These are phyloP conservation scores for Podaxis pistillaris DNA, from an alignment of 768 basidiomycete genomes.

Conservation along the genomic window DNA sequence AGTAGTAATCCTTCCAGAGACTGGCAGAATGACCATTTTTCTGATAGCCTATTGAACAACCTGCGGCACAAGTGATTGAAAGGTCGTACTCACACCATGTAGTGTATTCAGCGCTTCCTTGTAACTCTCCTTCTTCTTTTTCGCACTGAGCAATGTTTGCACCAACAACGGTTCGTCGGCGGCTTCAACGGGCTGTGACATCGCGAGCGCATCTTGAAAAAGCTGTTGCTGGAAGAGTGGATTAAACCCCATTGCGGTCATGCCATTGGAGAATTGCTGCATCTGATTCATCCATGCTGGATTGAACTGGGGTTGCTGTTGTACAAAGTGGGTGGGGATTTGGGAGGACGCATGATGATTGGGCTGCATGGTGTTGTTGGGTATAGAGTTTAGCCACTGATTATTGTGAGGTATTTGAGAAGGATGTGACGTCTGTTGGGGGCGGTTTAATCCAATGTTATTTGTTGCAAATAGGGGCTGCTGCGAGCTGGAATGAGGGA, in stretches of 20 bases:
- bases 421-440: conserved; percentile 9
- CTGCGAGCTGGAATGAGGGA: conserved; percentile 1
- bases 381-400: conserved; percentile 8
- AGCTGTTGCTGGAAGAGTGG: conserved; percentile 51
- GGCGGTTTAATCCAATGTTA: conserved; percentile 6
- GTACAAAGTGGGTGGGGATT: conserved; percentile 20
- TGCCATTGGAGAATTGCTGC: conserved; percentile 29
- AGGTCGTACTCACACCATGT: conserved; percentile 51
- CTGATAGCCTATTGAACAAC: conserved; percentile 28
- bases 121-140: conserved; percentile 47
- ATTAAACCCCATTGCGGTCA: conserved; percentile 35
- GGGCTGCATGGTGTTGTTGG: conserved; percentile 4
- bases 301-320: conserved; percentile 33
- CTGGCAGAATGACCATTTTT: conserved; percentile 52
- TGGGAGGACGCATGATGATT: conserved; percentile 1
- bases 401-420: conserved; percentile 7
- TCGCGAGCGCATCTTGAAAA: conserved; percentile 52
- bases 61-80: conserved; percentile 8
- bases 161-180: conserved; percentile 63
- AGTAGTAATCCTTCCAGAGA: conserved; percentile 80
- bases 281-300: conserved; percentile 35
- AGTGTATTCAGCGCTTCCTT: conserved; percentile 66
- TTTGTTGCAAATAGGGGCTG: conserved; percentile 9
- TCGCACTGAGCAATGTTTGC: conserved; percentile 41
- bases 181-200: conserved; percentile 51